These are phyloP conservation scores for Rhipidocladum racemiflorum DNA, from an alignment of 176 grass and related monocot genomes.

Conservation along the genomic window DNA sequence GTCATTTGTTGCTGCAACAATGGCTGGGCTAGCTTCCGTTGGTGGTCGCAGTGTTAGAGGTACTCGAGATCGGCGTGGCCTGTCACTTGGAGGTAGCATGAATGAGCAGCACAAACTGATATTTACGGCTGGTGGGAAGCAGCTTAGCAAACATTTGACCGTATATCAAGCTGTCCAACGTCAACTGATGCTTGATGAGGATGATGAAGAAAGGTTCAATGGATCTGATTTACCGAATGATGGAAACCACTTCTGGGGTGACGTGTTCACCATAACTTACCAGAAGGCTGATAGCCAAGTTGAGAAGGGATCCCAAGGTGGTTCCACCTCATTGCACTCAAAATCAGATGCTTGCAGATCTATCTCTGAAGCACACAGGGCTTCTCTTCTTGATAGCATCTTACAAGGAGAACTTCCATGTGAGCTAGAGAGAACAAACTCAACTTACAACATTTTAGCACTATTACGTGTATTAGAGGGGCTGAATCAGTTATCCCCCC, in stretches of 20 bases:
- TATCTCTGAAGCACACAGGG: slow-evolving; percentile 34
- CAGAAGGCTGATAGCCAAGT: slow-evolving; percentile 70
- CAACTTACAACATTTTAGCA: slow-evolving; percentile 78
- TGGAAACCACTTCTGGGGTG: slow-evolving; percentile 80
- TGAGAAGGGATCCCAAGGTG: slow-evolving; percentile 54
- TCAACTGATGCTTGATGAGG: slow-evolving; percentile 72
- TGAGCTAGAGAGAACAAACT: slow-evolving; percentile 79
- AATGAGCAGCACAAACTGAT: slow-evolving; percentile 66
- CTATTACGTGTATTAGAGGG: slow-evolving; percentile 67
- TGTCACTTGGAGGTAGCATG: slow-evolving; percentile 47
- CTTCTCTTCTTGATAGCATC: slow-evolving; percentile 82
- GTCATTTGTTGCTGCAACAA: slow-evolving; percentile 91
- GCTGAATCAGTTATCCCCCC: slow-evolving; percentile 70
- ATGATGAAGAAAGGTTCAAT: slow-evolving; percentile 82
- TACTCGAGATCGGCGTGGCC: slow-evolving; percentile 63
- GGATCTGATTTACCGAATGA: slow-evolving; percentile 68
- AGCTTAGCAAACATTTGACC: slow-evolving; percentile 80
- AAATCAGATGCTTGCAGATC: slow-evolving; percentile 58
- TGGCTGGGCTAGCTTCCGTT: slow-evolving; percentile 88
- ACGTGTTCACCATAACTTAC: slow-evolving; percentile 90
- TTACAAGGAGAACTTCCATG: slow-evolving; percentile 85
- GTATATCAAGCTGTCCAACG: slow-evolving; percentile 95
- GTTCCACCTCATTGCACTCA: slow-evolving; percentile 50
- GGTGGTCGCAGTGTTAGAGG: slow-evolving; percentile 63
- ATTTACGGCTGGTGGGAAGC: slow-evolving; percentile 76